phyloP scores from a whole-genome alignment of 2,329 filamentous ascomycete species.

The Aspergillus novoparasiticus region DNA sequence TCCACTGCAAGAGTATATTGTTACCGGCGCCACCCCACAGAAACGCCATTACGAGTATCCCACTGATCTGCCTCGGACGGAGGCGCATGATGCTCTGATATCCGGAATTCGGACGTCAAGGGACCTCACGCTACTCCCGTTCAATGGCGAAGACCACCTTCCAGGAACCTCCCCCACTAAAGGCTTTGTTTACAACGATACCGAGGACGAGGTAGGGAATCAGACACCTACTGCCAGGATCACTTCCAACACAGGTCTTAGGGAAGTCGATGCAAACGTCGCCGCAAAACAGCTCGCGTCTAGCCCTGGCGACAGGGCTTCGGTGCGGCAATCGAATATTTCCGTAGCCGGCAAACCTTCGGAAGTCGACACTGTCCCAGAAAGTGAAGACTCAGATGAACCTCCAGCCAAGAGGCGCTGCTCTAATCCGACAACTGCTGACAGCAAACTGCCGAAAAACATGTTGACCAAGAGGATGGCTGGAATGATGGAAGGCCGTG shows the following conservation, averaged over 20 bases:
- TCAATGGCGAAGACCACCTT: conserved; percentile 32
- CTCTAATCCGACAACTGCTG: conserved; percentile 30
- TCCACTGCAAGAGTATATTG: conserved; percentile 74
- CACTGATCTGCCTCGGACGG: conserved; percentile 75
- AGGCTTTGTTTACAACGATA: conserved; percentile 56
- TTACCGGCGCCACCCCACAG: conserved; percentile 84
- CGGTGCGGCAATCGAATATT: conserved; percentile 13
- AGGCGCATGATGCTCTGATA: conserved; percentile 60
- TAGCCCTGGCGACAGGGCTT: conserved; percentile 21
- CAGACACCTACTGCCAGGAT: conserved; percentile 31
- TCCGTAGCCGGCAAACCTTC: conserved; percentile 3
- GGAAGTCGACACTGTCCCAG: conserved; percentile 16
- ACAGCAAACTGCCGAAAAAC: conserved; percentile 49
- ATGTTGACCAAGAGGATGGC: conserved; percentile 41
- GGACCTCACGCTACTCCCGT: conserved; percentile 34
- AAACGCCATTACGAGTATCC: conserved; percentile 82
- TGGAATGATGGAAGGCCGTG: conserved; percentile 47
- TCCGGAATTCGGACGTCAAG: conserved; percentile 51
- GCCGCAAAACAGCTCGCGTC: conserved; percentile 35
- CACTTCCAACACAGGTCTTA: conserved; percentile 47
- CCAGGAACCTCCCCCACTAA: conserved; percentile 50
- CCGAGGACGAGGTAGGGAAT: conserved; percentile 40
- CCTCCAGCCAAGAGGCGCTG: conserved; percentile 32
- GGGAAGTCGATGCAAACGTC: conserved; percentile 56
- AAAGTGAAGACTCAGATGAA: conserved; percentile 27